Evolutionary conservation across 306 rosid genomes (phyloP), one percentile per base, ranked within the genome.

Genomic region (Cicer yamashitae): DNA sequence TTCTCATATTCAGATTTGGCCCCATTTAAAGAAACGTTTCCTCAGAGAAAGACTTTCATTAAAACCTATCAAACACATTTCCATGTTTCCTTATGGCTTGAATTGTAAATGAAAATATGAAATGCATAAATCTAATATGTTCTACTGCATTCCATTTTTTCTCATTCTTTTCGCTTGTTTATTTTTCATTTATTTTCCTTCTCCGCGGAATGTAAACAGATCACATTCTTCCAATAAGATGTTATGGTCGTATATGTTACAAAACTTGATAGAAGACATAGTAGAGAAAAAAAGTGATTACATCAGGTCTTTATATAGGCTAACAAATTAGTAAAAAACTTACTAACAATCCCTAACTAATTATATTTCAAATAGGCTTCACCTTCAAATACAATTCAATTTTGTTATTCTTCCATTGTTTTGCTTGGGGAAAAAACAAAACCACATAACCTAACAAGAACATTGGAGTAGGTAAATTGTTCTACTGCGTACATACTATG

Each of bases 331-430:
- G 54, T 50, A n/a, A 50, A 48, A 50, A 13, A 50, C 54, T 48
- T 13, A 50, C 54, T 50, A 50, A 15, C 7, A n/a, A n/a, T n/a
- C 56, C 20, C 20, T 50, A 50, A n/a, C 56, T 50, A 50, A 53
- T 53, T 15, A 53, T 53, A 53, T 53, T 10, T 15, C 25, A 7
- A 53, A 10, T 53, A 7, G 56, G 40, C 51, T 78, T 47, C 70
- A 17, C 45, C 18, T n/a, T 73, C 13, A 73, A 71, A 41, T 40
- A 15, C 67, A 38, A n/a, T 34, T 17, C 15, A 40, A 18, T 39
- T 77, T 76, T 40, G 40, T 39, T 50, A 52, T 65, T 65, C 64
- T 72, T 48, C 43, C 60, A 46, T 58, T 73, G 22, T 60, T 61
- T 50, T 44, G 48, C 43, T 51, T 67, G 62, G 6, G 8, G 54